These are phyloP conservation scores for Ceratobasidium sp. DNA, from an alignment of 1,284 basidiomycete genomes.

Conservation along the genomic window DNA sequence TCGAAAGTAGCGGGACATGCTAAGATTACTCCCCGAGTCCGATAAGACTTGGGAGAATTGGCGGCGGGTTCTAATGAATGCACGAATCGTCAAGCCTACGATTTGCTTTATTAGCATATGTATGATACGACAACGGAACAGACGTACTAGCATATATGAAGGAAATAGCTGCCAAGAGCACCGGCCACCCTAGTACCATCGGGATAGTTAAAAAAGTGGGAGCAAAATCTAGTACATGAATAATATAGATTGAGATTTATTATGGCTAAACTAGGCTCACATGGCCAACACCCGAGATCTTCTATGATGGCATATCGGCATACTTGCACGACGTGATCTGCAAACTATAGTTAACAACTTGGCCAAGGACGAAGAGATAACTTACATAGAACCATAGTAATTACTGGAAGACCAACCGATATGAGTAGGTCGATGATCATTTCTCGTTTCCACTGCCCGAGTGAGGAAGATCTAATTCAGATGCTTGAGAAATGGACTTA, in stretches of 20 bases:
- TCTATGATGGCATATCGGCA: conserved; percentile 46
- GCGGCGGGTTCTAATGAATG: conserved; percentile 33
- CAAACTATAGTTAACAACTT: neutral
- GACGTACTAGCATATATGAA: conserved; percentile 43
- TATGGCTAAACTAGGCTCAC: neutral
- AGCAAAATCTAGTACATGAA: too few relatives aligned
- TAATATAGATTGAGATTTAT: neutral
- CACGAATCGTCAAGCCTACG: conserved; percentile 38
- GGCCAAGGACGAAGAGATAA: conserved; percentile 13
- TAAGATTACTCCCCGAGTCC: conserved; percentile 48
- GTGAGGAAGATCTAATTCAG: neutral
- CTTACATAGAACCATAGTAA: conserved; percentile 67
- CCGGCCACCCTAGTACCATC: conserved; percentile 31
- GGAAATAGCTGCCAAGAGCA: conserved; percentile 18
- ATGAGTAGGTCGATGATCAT: conserved; percentile 63
- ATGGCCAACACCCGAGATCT: conserved; percentile 47
- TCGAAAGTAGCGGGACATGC: conserved; percentile 67
- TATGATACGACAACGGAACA: too few relatives aligned
- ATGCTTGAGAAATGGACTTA: neutral
- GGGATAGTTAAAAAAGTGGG: neutral
- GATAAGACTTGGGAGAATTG: conserved; percentile 37
- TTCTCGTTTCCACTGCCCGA: conserved; percentile 18
- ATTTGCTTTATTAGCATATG: neutral
- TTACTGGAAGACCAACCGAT: conserved; percentile 62
- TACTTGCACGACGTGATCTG: conserved; percentile 44